A percentile compares a stretch with the other conserved stretches of the same genome.
Conservation (phyloP, 306 rosid species). For the Trifolium subterraneum region DNA sequence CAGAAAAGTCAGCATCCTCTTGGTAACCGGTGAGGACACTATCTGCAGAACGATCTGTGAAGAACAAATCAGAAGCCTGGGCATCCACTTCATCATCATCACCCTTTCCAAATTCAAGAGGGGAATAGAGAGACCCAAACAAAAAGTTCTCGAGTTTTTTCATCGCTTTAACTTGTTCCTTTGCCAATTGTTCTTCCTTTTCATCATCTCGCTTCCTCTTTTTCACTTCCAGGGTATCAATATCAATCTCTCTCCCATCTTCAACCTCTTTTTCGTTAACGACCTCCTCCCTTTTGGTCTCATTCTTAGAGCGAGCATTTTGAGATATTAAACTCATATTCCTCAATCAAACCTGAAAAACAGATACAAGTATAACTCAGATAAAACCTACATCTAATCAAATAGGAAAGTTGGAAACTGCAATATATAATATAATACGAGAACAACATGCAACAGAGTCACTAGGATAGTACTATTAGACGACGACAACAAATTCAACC, state of each 20-base stretch:
- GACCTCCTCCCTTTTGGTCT: conserved; percentile 36
- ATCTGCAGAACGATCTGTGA: conserved; percentile 73
- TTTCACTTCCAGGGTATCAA: conserved; percentile 44
- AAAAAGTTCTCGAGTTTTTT: conserved; percentile 72
- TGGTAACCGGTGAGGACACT: conserved; percentile 48
- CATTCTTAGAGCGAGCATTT: conserved; percentile 46
- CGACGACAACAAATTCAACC: background rate
- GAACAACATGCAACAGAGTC: background rate
- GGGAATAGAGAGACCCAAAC: conserved; percentile 78
- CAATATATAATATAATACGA: background rate
- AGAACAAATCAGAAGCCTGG: conserved; percentile 54
- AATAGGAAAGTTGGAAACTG: background rate
- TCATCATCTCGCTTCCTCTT: conserved; percentile 60
- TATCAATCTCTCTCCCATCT: conserved; percentile 1
- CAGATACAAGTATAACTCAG: background rate
- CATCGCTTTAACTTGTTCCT: conserved; percentile 71
- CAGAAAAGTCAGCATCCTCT: conserved; percentile 48
- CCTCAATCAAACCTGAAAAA: conserved; percentile 34
- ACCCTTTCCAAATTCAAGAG: conserved; percentile 70
- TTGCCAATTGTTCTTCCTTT: conserved; percentile 45
- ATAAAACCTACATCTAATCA: background rate
- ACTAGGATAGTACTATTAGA: background rate
- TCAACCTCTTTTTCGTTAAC: conserved; percentile 33
- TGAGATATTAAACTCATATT: conserved; percentile 88
- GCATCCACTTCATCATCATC: conserved; percentile 44